Conservation (phyloP, 176 grass and related monocot genomes). For the Eremochloa ophiuroides region DNA sequence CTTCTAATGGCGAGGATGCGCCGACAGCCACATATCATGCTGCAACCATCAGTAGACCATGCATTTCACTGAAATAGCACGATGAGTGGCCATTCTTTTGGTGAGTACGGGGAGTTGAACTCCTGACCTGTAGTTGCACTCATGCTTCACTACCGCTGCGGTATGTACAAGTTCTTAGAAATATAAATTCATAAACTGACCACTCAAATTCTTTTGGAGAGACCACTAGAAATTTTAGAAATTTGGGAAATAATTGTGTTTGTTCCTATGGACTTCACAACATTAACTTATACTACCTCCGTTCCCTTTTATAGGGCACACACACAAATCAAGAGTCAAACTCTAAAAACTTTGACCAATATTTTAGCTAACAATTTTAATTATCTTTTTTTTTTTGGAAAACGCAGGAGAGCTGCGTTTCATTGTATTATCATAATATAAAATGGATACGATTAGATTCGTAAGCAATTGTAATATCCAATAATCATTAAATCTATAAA, state of each 20-base stretch:
- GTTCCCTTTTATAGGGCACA: too few relatives aligned
- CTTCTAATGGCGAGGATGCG: neutral
- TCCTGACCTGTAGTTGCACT: neutral
- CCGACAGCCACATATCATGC: neutral
- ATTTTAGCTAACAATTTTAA: too few relatives aligned
- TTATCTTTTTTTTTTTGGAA: too few relatives aligned
- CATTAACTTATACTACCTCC: neutral
- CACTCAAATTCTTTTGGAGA: neutral
- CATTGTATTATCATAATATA: too few relatives aligned
- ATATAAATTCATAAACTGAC: neutral
- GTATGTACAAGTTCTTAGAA: neutral
- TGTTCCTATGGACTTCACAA: neutral
- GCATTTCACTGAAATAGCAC: neutral
- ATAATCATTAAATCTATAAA: too few relatives aligned
- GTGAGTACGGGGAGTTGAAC: neutral
- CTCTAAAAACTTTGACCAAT: too few relatives aligned
- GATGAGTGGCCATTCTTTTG: neutral
- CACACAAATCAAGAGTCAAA: too few relatives aligned
- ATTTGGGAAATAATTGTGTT: neutral
- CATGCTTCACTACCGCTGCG: neutral
- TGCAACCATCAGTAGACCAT: neutral
- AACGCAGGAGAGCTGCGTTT: too few relatives aligned
- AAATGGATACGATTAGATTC: too few relatives aligned
- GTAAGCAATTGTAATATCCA: too few relatives aligned
- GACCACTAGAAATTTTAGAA: neutral